phyloP scores from a whole-genome alignment of 2,329 filamentous ascomycete genomes.

The Phaeophleospora eucalypticola region DNA sequence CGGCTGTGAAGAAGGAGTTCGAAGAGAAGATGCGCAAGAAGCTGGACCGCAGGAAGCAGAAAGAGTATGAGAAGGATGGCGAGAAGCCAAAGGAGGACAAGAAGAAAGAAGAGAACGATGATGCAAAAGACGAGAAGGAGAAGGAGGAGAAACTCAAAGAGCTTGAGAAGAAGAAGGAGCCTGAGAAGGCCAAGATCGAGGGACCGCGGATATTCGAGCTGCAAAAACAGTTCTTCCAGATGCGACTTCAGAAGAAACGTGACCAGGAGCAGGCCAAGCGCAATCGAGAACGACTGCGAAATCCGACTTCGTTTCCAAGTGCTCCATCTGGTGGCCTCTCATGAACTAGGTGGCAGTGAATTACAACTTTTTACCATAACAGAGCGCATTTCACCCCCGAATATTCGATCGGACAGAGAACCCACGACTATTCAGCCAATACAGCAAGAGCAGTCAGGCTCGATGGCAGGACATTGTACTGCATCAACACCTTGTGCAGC shows the following conservation, averaged over 20 bases:
- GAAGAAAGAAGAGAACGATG: constrained; percentile 67
- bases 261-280: constrained; percentile 75
- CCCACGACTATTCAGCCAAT: no score
- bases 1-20: constrained; percentile 48
- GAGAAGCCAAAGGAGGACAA: constrained; percentile 64
- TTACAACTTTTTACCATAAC: no score
- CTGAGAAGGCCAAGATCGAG: constrained; percentile 59
- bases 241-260: constrained; percentile 72
- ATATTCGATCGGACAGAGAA: background rate
- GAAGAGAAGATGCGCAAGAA: constrained; percentile 46
- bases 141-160: constrained; percentile 42
- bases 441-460: no score
- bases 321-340: constrained; percentile 55
- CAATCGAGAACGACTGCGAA: constrained; percentile 73
- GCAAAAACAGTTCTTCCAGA: constrained; percentile 86
- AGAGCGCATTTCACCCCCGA: no score
- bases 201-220: constrained; percentile 78
- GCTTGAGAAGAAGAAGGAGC: constrained; percentile 49
- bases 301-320: constrained; percentile 77
- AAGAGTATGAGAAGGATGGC: constrained; percentile 50
- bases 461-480: no score
- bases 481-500: no score
- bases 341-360: background rate
- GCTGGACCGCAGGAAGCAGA: constrained; percentile 37
- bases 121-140: constrained; percentile 40